These are phyloP conservation scores for Phaffomyces opuntiae DNA, from an alignment of 805 yeast genomes.

Conservation along the genomic window DNA sequence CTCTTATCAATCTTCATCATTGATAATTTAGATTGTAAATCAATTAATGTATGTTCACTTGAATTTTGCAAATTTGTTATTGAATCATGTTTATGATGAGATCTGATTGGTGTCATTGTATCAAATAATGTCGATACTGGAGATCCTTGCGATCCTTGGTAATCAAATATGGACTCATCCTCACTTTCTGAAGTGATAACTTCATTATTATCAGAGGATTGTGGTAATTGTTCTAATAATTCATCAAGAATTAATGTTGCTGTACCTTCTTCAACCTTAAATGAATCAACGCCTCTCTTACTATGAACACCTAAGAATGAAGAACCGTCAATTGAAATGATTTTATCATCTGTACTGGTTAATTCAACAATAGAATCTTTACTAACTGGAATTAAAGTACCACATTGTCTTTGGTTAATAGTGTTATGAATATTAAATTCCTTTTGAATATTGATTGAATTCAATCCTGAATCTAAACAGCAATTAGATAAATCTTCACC, in stretches of 20 bases:
- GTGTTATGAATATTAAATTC: slow-evolving; percentile 25
- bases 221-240: slow-evolving; percentile 14
- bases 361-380: slow-evolving; percentile 41
- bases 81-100: slow-evolving; percentile 13
- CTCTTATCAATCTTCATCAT: not conserved
- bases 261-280: slow-evolving; percentile 17
- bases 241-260: slow-evolving; percentile 18
- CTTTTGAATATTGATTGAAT: slow-evolving; percentile 28
- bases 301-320: slow-evolving; percentile 52
- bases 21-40: not conserved
- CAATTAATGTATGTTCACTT: slow-evolving; percentile 18
- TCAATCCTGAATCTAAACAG: slow-evolving; percentile 39
- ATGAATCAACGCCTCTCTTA: slow-evolving; percentile 22
- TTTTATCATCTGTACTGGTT: slow-evolving; percentile 31
- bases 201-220: not conserved
- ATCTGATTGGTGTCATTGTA: slow-evolving; percentile 5
- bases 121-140: no score
- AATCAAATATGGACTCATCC: slow-evolving; percentile 11
- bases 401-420: slow-evolving; percentile 44
- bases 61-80: slow-evolving; percentile 12
- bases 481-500: slow-evolving; percentile 30
- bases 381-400: slow-evolving; percentile 56
- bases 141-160: no score
- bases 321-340: slow-evolving; percentile 47
- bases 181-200: not conserved